phyloP scores from a whole-genome alignment of 1,284 basidiomycete species.

The Rugosomyces carneus region DNA sequence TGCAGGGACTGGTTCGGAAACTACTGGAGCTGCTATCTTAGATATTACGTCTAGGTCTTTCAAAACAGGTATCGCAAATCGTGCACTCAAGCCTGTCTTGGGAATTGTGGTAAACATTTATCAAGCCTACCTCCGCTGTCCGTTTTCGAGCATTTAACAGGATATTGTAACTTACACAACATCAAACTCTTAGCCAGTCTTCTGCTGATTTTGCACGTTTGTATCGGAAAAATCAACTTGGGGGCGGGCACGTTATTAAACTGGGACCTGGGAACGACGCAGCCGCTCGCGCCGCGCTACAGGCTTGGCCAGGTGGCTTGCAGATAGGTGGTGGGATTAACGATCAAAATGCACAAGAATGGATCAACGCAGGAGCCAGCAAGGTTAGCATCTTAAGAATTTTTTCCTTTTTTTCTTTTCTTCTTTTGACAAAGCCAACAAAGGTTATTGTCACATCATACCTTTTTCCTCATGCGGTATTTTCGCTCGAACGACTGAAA shows the following conservation, averaged over 20 bases:
- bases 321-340: constrained; percentile 96
- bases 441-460: constrained; percentile 97
- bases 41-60: constrained; percentile 87
- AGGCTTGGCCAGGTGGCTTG: constrained; percentile 83
- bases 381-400: constrained; percentile 54
- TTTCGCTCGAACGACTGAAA: constrained; percentile 71
- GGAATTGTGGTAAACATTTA: constrained; percentile 75
- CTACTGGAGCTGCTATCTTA: constrained; percentile 95
- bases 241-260: constrained; percentile 95
- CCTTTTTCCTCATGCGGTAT: constrained; percentile 81
- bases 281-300: constrained; percentile 79
- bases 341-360: constrained; percentile 72
- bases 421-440: no score
- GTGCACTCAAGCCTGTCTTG: constrained; percentile 85
- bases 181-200: constrained; percentile 53
- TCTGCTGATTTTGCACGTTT: constrained; percentile 78
- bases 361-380: constrained; percentile 86
- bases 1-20: constrained; percentile 96
- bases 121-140: no score
- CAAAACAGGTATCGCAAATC: constrained; percentile 94
- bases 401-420: background rate
- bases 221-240: constrained; percentile 66
- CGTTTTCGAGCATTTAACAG: constrained; percentile 26
- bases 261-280: constrained; percentile 87
- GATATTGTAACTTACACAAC: constrained; percentile 22